Percentiles rank a stretch among this genome's conserved stretches.
These are phyloP conservation scores for Schwanniomyces vanrijiae DNA, from an alignment of 805 yeast species.

Conservation along the genomic window DNA sequence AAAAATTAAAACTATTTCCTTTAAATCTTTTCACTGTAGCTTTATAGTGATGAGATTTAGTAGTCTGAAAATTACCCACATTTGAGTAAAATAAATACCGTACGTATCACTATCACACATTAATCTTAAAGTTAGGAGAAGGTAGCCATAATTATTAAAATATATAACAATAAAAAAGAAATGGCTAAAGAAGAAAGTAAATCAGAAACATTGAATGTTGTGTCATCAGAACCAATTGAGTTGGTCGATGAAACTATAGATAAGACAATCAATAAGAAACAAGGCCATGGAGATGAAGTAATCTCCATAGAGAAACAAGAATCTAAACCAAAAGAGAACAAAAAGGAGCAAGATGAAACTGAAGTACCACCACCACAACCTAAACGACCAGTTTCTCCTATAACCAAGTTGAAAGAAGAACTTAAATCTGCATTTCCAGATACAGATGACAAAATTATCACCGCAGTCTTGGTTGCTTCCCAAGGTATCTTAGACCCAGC, in stretches of 20 bases:
- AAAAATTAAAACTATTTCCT: constrained; percentile 5
- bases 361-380: constrained; percentile 38
- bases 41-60: neutral
- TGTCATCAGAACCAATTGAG: constrained; percentile 34
- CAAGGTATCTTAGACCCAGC: constrained; percentile 80
- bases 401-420: constrained; percentile 52
- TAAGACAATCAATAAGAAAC: constrained; percentile 2
- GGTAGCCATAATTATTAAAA: neutral
- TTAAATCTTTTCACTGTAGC: neutral
- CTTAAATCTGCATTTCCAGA: constrained; percentile 85
- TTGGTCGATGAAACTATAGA: constrained; percentile 14
- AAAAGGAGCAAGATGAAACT: constrained; percentile 8
- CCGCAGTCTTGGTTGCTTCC: constrained; percentile 84
- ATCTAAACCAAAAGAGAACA: constrained; percentile 6
- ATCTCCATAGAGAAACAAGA: neutral
- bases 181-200: constrained; percentile 6
- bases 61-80: neutral
- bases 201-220: constrained; percentile 28
- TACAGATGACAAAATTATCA: constrained; percentile 65
- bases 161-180: neutral
- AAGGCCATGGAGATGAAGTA: constrained; percentile 1
- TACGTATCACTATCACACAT: neutral
- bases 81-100: neutral
- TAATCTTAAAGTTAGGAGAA: neutral
- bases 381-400: constrained; percentile 63